Conservation (phyloP, 306 rosid genomes). For the Rosa multiflora region DNA sequence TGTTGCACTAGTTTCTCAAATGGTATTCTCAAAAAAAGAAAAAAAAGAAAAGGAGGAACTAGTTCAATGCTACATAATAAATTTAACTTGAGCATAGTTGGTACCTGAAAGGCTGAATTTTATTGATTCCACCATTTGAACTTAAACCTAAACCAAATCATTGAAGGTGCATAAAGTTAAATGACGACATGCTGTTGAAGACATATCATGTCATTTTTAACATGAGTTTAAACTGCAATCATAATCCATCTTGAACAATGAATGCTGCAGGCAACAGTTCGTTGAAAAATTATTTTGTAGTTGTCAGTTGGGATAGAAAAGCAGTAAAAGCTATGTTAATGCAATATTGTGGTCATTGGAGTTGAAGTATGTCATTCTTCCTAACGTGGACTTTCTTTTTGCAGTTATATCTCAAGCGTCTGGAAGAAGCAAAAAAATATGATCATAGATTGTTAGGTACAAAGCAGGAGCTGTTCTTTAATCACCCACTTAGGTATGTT, state of each 20-base stretch:
- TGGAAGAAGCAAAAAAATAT: slow-evolving; percentile 95
- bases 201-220: background rate
- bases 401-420: slow-evolving; percentile 57
- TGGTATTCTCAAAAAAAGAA: background rate
- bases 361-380: slow-evolving; percentile 20
- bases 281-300: background rate
- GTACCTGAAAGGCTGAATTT: background rate
- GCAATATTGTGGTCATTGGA: slow-evolving; percentile 18
- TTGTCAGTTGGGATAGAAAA: background rate
- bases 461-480: slow-evolving; percentile 85
- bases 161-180: background rate
- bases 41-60: background rate
- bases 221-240: background rate
- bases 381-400: slow-evolving; percentile 16
- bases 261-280: background rate
- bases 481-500: slow-evolving; percentile 87
- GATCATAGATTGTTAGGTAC: slow-evolving; percentile 91
- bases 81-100: background rate
- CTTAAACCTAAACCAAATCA: background rate
- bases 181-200: background rate
- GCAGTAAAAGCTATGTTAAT: slow-evolving; percentile 9
- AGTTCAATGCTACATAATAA: background rate
- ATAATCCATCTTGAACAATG: background rate
- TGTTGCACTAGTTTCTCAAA: background rate
- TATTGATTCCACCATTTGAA: background rate